Evolutionary conservation across 306 rosid species (phyloP).

Genomic region (Carpinus fangiana): DNA sequence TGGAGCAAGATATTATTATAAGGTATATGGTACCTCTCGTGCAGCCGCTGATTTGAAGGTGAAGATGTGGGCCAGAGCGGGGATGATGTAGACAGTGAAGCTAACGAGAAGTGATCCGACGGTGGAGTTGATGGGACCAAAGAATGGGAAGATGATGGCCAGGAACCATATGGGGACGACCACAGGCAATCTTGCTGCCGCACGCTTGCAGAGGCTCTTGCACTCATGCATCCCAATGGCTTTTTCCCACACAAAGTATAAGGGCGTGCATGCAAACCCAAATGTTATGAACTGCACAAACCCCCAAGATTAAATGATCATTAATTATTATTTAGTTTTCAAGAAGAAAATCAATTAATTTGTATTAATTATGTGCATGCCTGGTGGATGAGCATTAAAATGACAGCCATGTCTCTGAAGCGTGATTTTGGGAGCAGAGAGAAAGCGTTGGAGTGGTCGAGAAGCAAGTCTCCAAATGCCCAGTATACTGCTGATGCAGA

Average conservation of each 20-base stretch:
- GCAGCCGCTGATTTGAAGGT: constrained; percentile 84
- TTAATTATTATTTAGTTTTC: background rate
- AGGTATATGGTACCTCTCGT: constrained; percentile 59
- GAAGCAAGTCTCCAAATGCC: constrained; percentile 98
- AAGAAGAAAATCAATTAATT: background rate
- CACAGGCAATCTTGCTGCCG: constrained; percentile 88
- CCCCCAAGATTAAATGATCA: background rate
- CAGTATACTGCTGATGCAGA: constrained; percentile 91
- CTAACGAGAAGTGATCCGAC: constrained; percentile 97
- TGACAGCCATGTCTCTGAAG: constrained; percentile 87
- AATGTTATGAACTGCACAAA: constrained; percentile 81
- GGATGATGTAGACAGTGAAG: constrained; percentile 96
- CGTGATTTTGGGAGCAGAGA: constrained; percentile 85
- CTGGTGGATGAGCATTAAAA: constrained; percentile 95
- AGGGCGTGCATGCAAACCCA: constrained; percentile 97
- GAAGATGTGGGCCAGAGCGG: constrained; percentile 82
- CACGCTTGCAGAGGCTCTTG: constrained; percentile 91
- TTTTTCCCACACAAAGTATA: constrained; percentile 95
- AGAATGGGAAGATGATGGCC: constrained; percentile 92
- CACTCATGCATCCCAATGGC: constrained; percentile 87
- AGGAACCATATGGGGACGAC: constrained; percentile 95
- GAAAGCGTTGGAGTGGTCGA: constrained; percentile 94
- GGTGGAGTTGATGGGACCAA: constrained; percentile 96
- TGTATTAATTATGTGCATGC: constrained; percentile 21
- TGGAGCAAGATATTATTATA: background rate